A percentile compares a stretch with the other conserved stretches of the same genome.
These are phyloP conservation scores for Metschnikowia lachancei DNA, from an alignment of 805 yeast species.

Conservation along the genomic window DNA sequence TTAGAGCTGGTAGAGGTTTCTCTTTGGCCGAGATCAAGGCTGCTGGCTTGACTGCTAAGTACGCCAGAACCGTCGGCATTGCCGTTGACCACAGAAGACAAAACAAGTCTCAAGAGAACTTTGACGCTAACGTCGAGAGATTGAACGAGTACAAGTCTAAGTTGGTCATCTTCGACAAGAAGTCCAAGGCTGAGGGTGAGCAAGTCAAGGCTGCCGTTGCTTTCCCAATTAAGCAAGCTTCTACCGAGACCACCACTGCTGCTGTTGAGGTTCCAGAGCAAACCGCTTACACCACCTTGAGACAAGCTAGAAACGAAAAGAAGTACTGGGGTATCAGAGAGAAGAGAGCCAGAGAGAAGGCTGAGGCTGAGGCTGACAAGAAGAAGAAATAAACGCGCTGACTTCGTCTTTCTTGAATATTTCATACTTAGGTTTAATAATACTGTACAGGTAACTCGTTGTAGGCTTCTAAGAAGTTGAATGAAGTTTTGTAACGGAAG, in stretches of 20 bases:
- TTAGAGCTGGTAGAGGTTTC: constrained; percentile 99
- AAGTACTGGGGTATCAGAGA: constrained; percentile 93
- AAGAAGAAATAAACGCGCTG: constrained; percentile 68
- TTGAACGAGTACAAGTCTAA: constrained; percentile 94
- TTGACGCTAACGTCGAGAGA: constrained; percentile 93
- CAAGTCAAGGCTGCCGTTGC: constrained; percentile 71
- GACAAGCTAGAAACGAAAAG: constrained; percentile 93
- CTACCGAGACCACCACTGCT: constrained; percentile 74
- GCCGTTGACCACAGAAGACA: constrained; percentile 99
- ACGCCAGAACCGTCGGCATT: constrained; percentile 98
- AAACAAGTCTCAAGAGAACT: constrained; percentile 95
- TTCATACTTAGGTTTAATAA: constrained; percentile 20
- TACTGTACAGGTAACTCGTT: constrained; percentile 14
- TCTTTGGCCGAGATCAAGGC: constrained; percentile 97
- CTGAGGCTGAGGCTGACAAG: constrained; percentile 99
- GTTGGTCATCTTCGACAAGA: constrained; percentile 93
- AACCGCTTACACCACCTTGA: constrained; percentile 89
- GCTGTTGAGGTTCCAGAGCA: constrained; percentile 75
- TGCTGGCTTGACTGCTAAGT: constrained; percentile 84
- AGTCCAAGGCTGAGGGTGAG: constrained; percentile 70
- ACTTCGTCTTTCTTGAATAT: constrained; percentile 14
- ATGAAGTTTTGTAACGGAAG: too few species aligned
- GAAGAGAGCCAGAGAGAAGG: constrained; percentile 95
- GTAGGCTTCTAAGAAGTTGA: too few species aligned
- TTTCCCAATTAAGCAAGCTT: constrained; percentile 89